Evolutionary conservation across 768 basidiomycete species (phyloP).

Genomic region (Leucocoprinus sp.): DNA sequence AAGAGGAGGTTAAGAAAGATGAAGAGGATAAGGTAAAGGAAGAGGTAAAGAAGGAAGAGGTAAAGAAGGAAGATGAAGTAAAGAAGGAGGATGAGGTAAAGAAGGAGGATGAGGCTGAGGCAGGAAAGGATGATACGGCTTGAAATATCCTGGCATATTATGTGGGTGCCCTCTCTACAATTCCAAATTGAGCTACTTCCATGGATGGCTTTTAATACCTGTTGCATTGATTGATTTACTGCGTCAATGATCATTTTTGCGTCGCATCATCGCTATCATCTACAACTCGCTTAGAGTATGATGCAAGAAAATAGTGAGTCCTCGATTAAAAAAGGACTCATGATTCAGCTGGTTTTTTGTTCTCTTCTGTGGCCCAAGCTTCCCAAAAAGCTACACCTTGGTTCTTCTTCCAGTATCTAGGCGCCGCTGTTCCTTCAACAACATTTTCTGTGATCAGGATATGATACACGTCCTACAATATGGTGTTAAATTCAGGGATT

Average conservation of each 20-base stretch:
- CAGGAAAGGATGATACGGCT: constrained; percentile 1
- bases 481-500: background rate
- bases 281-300: background rate
- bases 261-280: background rate
- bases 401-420: constrained; percentile 70
- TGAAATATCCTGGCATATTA: background rate
- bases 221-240: constrained; percentile 15
- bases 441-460: constrained; percentile 74
- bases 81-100: constrained; percentile 25
- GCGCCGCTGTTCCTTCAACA: constrained; percentile 52
- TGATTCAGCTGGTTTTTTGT: constrained; percentile 15
- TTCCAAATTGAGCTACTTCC: background rate
- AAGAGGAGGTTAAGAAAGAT: too few species aligned
- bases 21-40: constrained; percentile 23
- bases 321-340: background rate
- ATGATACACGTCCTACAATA: constrained; percentile 58
- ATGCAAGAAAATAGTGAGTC: background rate
- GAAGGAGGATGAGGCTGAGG: constrained; percentile 20
- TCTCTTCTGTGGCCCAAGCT: constrained; percentile 68
- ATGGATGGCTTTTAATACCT: constrained; percentile 4
- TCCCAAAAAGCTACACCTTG: constrained; percentile 66
- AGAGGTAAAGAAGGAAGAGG: constrained; percentile 20
- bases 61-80: constrained; percentile 22
- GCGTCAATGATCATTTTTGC: constrained; percentile 9
- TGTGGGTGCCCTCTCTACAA: background rate